Evolutionary conservation across 768 basidiomycete genomes (phyloP).

Genomic region (Brasilioporus rufonigricans): DNA sequence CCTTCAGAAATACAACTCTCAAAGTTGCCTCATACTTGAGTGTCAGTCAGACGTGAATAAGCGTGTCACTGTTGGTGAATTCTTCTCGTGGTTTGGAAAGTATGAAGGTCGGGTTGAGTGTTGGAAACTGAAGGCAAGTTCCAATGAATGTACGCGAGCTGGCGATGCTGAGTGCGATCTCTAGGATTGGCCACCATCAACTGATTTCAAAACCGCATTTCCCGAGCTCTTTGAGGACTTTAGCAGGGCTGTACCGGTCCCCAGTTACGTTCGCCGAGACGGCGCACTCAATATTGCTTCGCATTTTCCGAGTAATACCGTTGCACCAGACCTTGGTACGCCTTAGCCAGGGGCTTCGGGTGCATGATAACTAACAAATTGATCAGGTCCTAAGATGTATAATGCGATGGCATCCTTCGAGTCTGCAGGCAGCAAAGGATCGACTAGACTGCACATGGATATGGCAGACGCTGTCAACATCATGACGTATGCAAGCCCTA

Average conservation of each 20-base stretch:
- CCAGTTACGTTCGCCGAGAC: slow-evolving; percentile 87
- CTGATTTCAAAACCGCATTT: slow-evolving; percentile 80
- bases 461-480: slow-evolving; percentile 94
- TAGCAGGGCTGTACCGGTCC: slow-evolving; percentile 76
- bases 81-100: slow-evolving; percentile 77
- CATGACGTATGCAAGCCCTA: slow-evolving; percentile 69
- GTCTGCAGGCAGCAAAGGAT: slow-evolving; percentile 67
- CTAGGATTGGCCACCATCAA: slow-evolving; percentile 90
- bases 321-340: slow-evolving; percentile 79
- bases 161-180: slow-evolving; percentile 6
- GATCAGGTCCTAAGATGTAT: slow-evolving; percentile 89
- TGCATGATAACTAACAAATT: slow-evolving; percentile 6
- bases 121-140: slow-evolving; percentile 73
- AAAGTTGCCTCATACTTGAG: slow-evolving; percentile 72
- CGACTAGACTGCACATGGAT: slow-evolving; percentile 91
- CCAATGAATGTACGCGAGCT: not conserved
- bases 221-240: slow-evolving; percentile 89
- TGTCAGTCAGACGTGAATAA: slow-evolving; percentile 73
- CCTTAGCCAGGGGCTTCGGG: not conserved
- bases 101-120: slow-evolving; percentile 55
- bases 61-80: slow-evolving; percentile 66
- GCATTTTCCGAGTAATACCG: slow-evolving; percentile 78
- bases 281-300: slow-evolving; percentile 87
- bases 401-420: slow-evolving; percentile 80
- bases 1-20: slow-evolving; percentile 58